Percentiles rank a stretch among this genome's conserved stretches.
These are phyloP conservation scores for Didymella exigua DNA, from an alignment of 2,329 filamentous ascomycete genomes.

Conservation along the genomic window DNA sequence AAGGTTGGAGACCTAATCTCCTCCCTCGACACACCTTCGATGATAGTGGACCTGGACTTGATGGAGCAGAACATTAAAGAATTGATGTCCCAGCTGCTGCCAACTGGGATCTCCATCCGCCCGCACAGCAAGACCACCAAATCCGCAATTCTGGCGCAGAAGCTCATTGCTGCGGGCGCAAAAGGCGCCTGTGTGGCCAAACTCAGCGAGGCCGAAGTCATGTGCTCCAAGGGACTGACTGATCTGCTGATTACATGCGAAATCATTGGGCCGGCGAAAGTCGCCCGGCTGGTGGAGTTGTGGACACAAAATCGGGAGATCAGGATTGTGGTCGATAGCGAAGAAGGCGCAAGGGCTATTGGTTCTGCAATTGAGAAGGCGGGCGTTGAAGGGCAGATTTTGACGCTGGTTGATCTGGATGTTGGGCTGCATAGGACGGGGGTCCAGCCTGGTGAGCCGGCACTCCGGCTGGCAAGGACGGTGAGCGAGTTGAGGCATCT, in stretches of 20 bases:
- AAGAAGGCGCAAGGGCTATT: constrained; percentile 53
- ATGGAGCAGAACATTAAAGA: constrained; percentile 60
- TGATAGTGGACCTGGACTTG: constrained; percentile 60
- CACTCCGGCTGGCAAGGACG: constrained; percentile 49
- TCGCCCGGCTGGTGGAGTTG: constrained; percentile 54
- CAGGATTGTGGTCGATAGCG: constrained; percentile 57
- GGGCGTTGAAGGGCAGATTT: constrained; percentile 49
- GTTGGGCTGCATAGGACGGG: constrained; percentile 59
- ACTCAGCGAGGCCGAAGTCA: constrained; percentile 52
- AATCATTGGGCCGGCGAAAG: constrained; percentile 56
- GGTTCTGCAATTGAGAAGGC: constrained; percentile 49
- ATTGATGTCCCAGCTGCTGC: constrained; percentile 54
- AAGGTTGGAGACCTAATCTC: constrained; percentile 52
- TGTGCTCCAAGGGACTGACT: constrained; percentile 53
- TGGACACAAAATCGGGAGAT: constrained; percentile 48
- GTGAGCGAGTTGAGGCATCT: constrained; percentile 49
- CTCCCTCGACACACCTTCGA: constrained; percentile 60
- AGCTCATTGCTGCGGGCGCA: constrained; percentile 54
- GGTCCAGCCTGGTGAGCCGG: constrained; percentile 51
- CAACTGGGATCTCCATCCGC: constrained; percentile 54
- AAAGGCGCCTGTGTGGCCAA: constrained; percentile 61
- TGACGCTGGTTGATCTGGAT: constrained; percentile 56
- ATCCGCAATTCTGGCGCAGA: constrained; percentile 53
- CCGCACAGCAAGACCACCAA: constrained; percentile 63
- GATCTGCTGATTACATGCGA: constrained; percentile 61